These are phyloP conservation scores for Haberlea rhodopensis DNA, from an alignment of 257 asterid species.

Conservation along the genomic window DNA sequence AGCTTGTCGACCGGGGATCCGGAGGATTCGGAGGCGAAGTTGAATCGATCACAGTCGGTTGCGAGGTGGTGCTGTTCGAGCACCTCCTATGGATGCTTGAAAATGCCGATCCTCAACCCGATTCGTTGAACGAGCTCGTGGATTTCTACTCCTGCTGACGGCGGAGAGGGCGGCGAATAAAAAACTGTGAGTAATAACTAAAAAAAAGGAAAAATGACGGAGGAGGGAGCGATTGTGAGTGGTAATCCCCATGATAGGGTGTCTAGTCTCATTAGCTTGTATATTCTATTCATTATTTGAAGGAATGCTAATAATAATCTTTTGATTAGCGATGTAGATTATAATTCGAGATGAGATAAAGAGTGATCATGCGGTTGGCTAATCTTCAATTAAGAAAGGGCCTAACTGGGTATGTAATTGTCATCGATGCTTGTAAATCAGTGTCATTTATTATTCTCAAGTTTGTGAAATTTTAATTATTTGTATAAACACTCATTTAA, in stretches of 20 bases:
- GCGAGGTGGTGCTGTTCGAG: slow-evolving; percentile 91
- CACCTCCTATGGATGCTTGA: slow-evolving; percentile 89
- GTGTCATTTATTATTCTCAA: no score
- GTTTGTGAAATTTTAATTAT: no score
- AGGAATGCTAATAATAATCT: background rate
- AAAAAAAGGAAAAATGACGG: slow-evolving; percentile 26
- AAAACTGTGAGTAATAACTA: slow-evolving; percentile 28
- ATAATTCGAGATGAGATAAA: slow-evolving; percentile 16
- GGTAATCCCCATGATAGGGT: slow-evolving; percentile 34
- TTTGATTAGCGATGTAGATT: background rate
- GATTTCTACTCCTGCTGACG: slow-evolving; percentile 68
- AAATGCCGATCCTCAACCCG: slow-evolving; percentile 87
- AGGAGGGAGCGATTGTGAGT: slow-evolving; percentile 27
- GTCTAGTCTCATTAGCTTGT: slow-evolving; percentile 35
- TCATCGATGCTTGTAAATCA: background rate
- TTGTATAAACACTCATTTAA: no score
- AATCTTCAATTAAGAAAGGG: slow-evolving; percentile 21
- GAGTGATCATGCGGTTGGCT: slow-evolving; percentile 29
- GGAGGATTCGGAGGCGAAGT: slow-evolving; percentile 15
- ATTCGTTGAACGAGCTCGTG: slow-evolving; percentile 70
- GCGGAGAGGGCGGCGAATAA: slow-evolving; percentile 14
- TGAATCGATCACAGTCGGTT: slow-evolving; percentile 52
- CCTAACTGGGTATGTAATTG: no score
- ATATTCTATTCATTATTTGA: background rate
- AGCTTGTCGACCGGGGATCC: slow-evolving; percentile 52